Evolutionary conservation across 1,284 basidiomycete species (phyloP), one percentile per base, ranked within the genome.

Genomic region (Boletus semigastroideus): DNA sequence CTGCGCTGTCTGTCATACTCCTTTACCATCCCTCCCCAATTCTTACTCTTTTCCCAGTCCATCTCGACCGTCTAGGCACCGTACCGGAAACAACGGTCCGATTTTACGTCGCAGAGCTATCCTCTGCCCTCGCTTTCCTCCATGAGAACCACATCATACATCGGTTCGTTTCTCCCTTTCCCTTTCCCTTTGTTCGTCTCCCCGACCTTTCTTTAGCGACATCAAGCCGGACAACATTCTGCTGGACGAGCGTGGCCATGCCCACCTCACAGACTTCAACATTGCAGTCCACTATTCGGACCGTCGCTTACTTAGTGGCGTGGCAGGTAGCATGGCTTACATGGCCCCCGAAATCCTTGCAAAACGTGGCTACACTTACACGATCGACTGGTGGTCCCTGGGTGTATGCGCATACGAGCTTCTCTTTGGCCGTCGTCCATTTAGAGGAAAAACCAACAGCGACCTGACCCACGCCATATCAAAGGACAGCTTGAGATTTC

Each of bases 241-340:
- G 22, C 82, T 99, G 11, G 96, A 98, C 69, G 94, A 97, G 67
- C 81, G 83, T 49, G 96, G 96, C 2, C 95, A 99, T 66, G 95
- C 94, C 1, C 96, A 98, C 69, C 78, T 99, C 56, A 98, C 96
- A 11, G 96, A 99, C 68, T 97, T 99, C 73, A 99, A 99, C 71
- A 98, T 99, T 58, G 96, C 95, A 14, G 93, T 99, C 6, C 96
- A 99, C 71, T 98, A 92, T 66, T 86, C 88, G 5, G 92, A 96
- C 46, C 79, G 90, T 47, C 79, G 86, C 30, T 70, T 86, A 49
- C 77, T 98, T 39, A 95, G 90, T 9, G 94, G 94, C n/a, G 91
- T 99, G 0, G 96, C 94, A n/a, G 94, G 94, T 3, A 94, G 91
- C 47, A 97, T 99, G 94, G 96, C 96, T 2, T 99, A 99, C 71